phyloP scores from a whole-genome alignment of 1,284 basidiomycete genomes.

The Boletus sp. region DNA sequence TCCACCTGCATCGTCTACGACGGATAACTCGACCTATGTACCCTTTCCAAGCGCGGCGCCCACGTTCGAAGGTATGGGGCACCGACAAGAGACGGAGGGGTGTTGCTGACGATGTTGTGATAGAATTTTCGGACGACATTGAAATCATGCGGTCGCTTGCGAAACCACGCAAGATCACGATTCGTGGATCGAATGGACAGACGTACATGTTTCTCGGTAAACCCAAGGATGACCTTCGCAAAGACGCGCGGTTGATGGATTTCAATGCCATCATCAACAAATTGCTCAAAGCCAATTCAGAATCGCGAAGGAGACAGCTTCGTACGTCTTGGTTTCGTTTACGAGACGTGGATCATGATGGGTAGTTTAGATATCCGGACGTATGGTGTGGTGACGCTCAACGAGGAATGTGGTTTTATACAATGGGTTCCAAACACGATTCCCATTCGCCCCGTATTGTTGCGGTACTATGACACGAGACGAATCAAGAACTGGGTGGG shows the following conservation, averaged over 20 bases:
- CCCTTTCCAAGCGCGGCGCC: conserved; percentile 85
- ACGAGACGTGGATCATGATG: background rate
- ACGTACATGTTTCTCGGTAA: conserved; percentile 95
- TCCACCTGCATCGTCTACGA: conserved; percentile 69
- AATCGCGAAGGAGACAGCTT: conserved; percentile 87
- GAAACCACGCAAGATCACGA: conserved; percentile 90
- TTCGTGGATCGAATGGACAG: conserved; percentile 83
- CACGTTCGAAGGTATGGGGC: conserved; percentile 72
- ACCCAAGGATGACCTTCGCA: conserved; percentile 96
- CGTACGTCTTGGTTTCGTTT: conserved; percentile 51
- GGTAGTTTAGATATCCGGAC: conserved; percentile 81
- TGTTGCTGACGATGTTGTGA: background rate
- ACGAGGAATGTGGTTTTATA: conserved; percentile 97
- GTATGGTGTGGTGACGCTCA: conserved; percentile 95
- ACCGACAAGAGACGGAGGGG: background rate
- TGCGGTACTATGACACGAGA: conserved; percentile 71
- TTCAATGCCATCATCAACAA: conserved; percentile 99
- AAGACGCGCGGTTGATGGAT: conserved; percentile 98
- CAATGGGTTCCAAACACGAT: conserved; percentile 99
- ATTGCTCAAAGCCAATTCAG: conserved; percentile 90
- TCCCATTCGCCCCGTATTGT: conserved; percentile 81
- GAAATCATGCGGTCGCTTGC: conserved; percentile 95
- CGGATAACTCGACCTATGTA: conserved; percentile 63
- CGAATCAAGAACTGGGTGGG: conserved; percentile 68
- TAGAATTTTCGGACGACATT: conserved; percentile 82